Base-by-base conservation (phyloP, 495 filamentous ascomycete species). In the Tuber borchii region DNA sequence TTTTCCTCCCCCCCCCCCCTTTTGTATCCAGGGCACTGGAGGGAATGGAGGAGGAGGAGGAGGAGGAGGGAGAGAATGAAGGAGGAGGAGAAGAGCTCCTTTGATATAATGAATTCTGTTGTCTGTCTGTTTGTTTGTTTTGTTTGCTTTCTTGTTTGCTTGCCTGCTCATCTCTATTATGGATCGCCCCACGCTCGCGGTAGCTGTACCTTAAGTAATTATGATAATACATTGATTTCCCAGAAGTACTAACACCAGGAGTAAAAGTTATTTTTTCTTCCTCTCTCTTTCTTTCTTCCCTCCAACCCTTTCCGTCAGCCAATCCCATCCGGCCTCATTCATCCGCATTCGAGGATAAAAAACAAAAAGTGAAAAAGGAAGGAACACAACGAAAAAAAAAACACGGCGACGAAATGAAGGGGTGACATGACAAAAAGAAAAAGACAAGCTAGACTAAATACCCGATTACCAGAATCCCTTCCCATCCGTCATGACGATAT, bases 221-320 rank as follows among this genome's bases (percentile, higher is more conserved):
- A 65, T 65, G 56, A 65, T 65, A 65, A 65, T 65, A 65, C n/a
- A 65, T 65, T 65, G 56, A 65, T 65, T 31, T 31, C 56, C 56
- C 56, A 31, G 12, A n/a, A 31, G 56, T 17, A 3, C 56, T 31
- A 65, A 65, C 56, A 65, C 56, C 56, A 65, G 56, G 56, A 31
- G n/a, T 65, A 22, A 65, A 65, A 65, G 56, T 31, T 65, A 61
- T 65, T 65, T 31, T 14, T 14, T 5, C 56, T 26, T 31, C 56
- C 56, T 10, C 51, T 61, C 51, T 26, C n/a, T 22, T 37, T 40
- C 39, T 40, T 40, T 40, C 48, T n/a, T 51, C 22, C 2, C 0
- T 1, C 48, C 12, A 26, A 26, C 26, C 9, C n/a, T 61, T 31
- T 31, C 51, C 51, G 9, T 65, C 26, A 8, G 4, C 26, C 56